Evolutionary conservation across 2,329 filamentous ascomycete species (phyloP), one percentile per base, ranked within the genome.

Genomic region (Exophiala sp.): DNA sequence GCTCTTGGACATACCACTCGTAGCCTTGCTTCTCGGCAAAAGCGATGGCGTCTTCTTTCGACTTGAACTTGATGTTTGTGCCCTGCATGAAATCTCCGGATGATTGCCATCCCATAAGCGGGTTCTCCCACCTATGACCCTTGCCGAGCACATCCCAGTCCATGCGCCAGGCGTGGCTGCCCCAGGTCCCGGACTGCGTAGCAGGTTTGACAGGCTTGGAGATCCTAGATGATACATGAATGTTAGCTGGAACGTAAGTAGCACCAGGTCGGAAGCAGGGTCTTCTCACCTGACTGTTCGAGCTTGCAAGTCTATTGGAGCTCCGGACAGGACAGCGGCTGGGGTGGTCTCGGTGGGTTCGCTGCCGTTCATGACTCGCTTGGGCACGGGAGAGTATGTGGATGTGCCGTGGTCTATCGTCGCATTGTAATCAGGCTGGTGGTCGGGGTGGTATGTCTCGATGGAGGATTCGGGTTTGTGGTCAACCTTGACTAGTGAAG

Each of bases 21-120:
- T 99, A 99, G 34, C 95, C 94, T 74, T 99, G 94, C 82, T 97
- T 99, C 77, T 97, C 88, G 20, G 95, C 94, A 69, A 99, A 99
- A 55, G 80, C 78, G 66, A 99, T 92, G 62, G 94, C 94, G 65
- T 96, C 92, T 71, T 97, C 91, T 79, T 96, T 97, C 65, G 79
- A 81, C 73, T 88, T 88, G 81, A 99, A 99, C 72, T 86, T 86
- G 66, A 99, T 74, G 70, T 91, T 83, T 45, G 91, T 95, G 67
- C 91, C 92, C 73, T 99, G 91, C 90, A 99, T 94, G 69, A 84
- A 84, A 73, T 99, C 94, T 52, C 82, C 92, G 14, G 91, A 95
- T 20, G 92, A 97, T 71, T 96, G 91, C 95, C 95, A 99, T 57
- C 94, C 94, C 84, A 99, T 99, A 71, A 99, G 75, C 43, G 88